Base-by-base conservation (phyloP, 2,329 filamentous ascomycete genomes). In the Beauveria asiatica region DNA sequence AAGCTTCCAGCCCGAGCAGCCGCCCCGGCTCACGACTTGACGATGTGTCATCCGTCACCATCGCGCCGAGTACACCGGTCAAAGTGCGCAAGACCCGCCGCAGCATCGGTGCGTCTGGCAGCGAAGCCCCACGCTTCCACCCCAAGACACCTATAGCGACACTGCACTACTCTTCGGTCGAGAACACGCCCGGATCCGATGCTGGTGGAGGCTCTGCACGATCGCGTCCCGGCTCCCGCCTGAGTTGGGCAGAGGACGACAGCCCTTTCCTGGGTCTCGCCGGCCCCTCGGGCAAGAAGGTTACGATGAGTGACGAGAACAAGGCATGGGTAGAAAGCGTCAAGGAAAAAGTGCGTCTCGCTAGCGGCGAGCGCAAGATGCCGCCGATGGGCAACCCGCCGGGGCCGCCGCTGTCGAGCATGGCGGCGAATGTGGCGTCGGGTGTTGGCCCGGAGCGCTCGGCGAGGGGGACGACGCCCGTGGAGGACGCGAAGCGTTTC, bases 241-340 rank as follows among this genome's bases (percentile, higher is more conserved):
- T 83, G 6, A 80, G 79, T 64, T 85, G 82, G 82, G 75, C 78
- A 11, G 83, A 85, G 63, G 83, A 85, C 23, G 83, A 83, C 64
- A 80, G 77, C 66, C 78, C 80, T 9, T 75, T 76, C 62, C 78
- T 90, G 7, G 88, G 88, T 5, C 82, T 92, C 53, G 87, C 88
- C 0, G 89, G 89, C 0, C 88, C 88, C 1, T 83, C 81, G 51
- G 79, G 81, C 41, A 87, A 83, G 71, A 83, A 81, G 64, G 80
- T 83, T 8, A 82, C 80, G 69, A 88, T 85, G 75, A 89, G 85
- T 60, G 84, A 86, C 59, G 86, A 92, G 72, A 90, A 87, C 68
- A 80, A 84, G 61, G 85, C 86, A 44, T 94, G 90, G 90, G 88
- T 94, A 10, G 87, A 92, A 71, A 89, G 85, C 63, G 88, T 94